Conservation (phyloP, 495 filamentous ascomycete genomes). For the Bacidia gigantensis region DNA sequence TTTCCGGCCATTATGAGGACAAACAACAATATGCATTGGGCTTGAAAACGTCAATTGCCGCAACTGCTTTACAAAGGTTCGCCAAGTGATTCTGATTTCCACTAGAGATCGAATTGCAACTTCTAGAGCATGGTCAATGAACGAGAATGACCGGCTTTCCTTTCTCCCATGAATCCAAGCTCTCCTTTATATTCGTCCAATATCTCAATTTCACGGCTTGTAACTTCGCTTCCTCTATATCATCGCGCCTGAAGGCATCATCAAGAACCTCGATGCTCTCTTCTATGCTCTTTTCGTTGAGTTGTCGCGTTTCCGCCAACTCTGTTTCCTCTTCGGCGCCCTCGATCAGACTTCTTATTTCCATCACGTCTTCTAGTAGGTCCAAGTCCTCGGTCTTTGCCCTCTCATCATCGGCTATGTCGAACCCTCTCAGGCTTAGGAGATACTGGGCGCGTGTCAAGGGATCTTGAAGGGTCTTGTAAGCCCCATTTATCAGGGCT, state of each 20-base stretch:
- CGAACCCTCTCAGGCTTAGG: conserved; percentile 47
- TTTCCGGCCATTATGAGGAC: too few relatives aligned
- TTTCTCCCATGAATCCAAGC: conserved; percentile 69
- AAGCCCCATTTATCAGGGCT: conserved; percentile 75
- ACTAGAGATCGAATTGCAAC: not conserved
- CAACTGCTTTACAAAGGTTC: too few relatives aligned
- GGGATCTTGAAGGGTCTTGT: conserved; percentile 64
- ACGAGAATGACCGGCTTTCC: conserved; percentile 33
- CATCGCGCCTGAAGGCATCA: conserved; percentile 47
- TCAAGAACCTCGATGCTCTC: conserved; percentile 45
- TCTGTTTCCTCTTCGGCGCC: conserved; percentile 52
- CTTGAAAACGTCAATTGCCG: too few relatives aligned
- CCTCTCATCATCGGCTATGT: conserved; percentile 52
- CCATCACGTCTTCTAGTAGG: conserved; percentile 77
- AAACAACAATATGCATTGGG: too few relatives aligned
- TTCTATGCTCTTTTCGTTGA: conserved; percentile 54
- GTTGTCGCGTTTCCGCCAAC: conserved; percentile 42
- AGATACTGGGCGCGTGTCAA: conserved; percentile 76
- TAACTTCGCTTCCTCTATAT: conserved; percentile 48
- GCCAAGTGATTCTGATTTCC: too few relatives aligned
- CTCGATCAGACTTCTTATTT: conserved; percentile 74
- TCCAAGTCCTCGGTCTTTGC: conserved; percentile 46
- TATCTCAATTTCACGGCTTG: conserved; percentile 74
- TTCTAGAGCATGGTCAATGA: not conserved
- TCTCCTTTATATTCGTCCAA: conserved; percentile 80